Conservation (phyloP, 2,329 filamentous ascomycete species). For the Cladophialophora immunda region DNA sequence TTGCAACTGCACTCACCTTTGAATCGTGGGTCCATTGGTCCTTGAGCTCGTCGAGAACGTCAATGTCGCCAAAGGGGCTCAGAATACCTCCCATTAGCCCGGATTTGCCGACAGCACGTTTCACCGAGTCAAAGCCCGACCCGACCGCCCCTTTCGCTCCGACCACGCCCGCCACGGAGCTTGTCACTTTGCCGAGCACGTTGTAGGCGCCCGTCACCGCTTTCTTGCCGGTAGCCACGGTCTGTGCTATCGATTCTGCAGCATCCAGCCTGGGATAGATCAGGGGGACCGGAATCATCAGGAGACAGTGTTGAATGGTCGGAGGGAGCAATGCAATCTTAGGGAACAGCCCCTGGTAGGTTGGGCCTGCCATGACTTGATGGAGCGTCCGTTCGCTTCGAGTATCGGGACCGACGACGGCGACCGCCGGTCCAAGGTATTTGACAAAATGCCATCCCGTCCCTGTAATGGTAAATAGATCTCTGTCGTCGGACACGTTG, state of each 20-base stretch:
- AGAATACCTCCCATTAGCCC: conserved; percentile 95
- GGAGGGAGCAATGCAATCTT: conserved; percentile 91
- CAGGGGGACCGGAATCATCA: conserved; percentile 92
- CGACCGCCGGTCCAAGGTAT: conserved; percentile 89
- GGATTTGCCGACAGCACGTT: conserved; percentile 94
- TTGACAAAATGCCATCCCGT: conserved; percentile 99
- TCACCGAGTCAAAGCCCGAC: conserved; percentile 91
- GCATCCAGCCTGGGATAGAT: conserved; percentile 91
- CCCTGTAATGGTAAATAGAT: conserved; percentile 97
- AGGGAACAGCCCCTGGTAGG: conserved; percentile 96
- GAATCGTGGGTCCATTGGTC: conserved; percentile 99
- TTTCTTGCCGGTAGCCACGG: conserved; percentile 93
- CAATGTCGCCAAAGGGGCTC: conserved; percentile 95
- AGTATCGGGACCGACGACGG: conserved; percentile 88
- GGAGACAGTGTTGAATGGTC: conserved; percentile 94
- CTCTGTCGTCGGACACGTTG: conserved; percentile 84
- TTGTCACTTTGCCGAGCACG: conserved; percentile 91
- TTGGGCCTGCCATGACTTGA: conserved; percentile 93
- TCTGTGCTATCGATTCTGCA: conserved; percentile 89
- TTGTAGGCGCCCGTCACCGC: conserved; percentile 97
- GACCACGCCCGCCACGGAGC: conserved; percentile 92
- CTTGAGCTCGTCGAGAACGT: conserved; percentile 90
- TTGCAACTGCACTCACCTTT: conserved; percentile 64
- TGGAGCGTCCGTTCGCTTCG: conserved; percentile 89
- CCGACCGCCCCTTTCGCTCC: conserved; percentile 93